Conservation (phyloP, 1,284 basidiomycete species). For the Leccinum pachyderme region DNA sequence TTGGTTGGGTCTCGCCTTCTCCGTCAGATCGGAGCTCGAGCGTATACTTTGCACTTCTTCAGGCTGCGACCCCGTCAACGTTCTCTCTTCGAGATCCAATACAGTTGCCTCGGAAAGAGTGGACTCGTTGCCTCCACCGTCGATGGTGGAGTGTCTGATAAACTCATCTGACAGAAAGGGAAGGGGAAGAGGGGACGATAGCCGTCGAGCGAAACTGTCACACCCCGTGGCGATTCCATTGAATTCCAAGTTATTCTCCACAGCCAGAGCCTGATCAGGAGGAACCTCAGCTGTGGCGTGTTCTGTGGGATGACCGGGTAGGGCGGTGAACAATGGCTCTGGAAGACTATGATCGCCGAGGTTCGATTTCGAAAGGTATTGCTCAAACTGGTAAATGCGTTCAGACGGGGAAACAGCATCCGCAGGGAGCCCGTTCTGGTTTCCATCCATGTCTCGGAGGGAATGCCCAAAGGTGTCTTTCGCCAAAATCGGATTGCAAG, state of each 20-base stretch:
- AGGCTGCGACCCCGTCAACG: neutral
- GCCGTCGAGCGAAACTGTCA: constrained; percentile 6
- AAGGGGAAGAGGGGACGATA: constrained; percentile 24
- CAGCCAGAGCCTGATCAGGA: neutral
- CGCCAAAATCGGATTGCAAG: neutral
- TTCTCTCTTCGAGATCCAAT: neutral
- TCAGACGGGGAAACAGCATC: neutral
- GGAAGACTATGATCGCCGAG: neutral
- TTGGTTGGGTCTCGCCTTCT: constrained; percentile 12
- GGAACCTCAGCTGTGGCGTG: neutral
- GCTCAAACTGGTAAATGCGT: neutral
- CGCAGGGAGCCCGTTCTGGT: neutral
- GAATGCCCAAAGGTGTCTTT: neutral
- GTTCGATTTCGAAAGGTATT: neutral
- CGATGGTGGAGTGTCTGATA: constrained; percentile 4
- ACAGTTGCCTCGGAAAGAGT: neutral
- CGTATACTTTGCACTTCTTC: constrained; percentile 4
- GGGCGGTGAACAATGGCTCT: neutral
- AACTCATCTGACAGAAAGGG: constrained; percentile 6
- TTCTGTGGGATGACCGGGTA: neutral
- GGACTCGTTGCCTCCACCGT: neutral
- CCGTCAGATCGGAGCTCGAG: constrained; percentile 13
- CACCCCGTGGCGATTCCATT: constrained; percentile 3
- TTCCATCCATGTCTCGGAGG: neutral
- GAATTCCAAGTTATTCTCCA: neutral